Evolutionary conservation across 345 rosid genomes (phyloP).

Genomic region (Jatropha curcas): DNA sequence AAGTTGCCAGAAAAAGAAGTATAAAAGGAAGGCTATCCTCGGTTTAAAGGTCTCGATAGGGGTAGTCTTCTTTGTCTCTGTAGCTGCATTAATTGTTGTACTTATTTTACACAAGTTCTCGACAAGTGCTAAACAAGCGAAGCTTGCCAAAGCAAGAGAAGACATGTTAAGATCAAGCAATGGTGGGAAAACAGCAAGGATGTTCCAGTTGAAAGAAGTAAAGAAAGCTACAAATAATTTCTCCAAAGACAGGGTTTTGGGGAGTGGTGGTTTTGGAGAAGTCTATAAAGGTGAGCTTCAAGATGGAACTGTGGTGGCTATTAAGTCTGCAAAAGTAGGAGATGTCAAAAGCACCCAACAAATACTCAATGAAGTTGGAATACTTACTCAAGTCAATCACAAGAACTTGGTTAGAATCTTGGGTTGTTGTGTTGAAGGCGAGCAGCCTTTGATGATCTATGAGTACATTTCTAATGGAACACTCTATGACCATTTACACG

Average conservation of each 20-base stretch:
- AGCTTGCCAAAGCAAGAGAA: slow-evolving; percentile 48
- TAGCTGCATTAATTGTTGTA: slow-evolving; percentile 16
- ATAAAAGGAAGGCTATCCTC: slow-evolving; percentile 15
- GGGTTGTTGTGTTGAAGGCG: slow-evolving; percentile 61
- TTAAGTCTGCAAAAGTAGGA: slow-evolving; percentile 65
- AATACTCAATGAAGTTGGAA: slow-evolving; percentile 64
- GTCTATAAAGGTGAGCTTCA: slow-evolving; percentile 62
- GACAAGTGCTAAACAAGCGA: slow-evolving; percentile 24
- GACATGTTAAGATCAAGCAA: slow-evolving; percentile 44
- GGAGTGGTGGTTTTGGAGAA: slow-evolving; percentile 65
- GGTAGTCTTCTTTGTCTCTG: slow-evolving; percentile 29
- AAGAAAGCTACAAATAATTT: slow-evolving; percentile 54
- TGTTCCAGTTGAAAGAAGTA: slow-evolving; percentile 50
- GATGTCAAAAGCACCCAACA: slow-evolving; percentile 62
- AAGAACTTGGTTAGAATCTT: slow-evolving; percentile 56
- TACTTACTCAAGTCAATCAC: slow-evolving; percentile 68
- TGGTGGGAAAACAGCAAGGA: slow-evolving; percentile 48
- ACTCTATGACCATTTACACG: slow-evolving; percentile 54
- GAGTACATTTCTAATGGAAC: slow-evolving; percentile 62
- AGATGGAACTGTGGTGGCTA: slow-evolving; percentile 53
- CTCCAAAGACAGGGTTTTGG: slow-evolving; percentile 46
- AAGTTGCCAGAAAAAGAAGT: slow-evolving; percentile 39
- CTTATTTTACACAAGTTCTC: slow-evolving; percentile 27
- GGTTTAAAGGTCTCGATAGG: slow-evolving; percentile 37
- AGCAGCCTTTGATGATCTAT: slow-evolving; percentile 58